Evolutionary conservation across 1,284 basidiomycete species (phyloP).

Genomic region (Malassezia yamatoensis): DNA sequence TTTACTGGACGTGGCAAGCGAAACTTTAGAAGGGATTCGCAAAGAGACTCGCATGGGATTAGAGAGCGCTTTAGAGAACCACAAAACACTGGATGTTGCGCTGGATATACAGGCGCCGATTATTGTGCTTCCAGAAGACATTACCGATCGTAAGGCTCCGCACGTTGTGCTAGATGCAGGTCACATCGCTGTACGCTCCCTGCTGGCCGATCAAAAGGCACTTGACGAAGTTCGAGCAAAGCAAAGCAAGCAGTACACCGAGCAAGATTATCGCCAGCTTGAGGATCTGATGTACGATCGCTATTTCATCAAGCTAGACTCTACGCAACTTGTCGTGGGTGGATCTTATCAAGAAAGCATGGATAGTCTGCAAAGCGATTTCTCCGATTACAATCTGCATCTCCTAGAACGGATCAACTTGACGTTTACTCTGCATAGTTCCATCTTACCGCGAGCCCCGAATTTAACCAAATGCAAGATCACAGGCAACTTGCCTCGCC

Average conservation of each 20-base stretch:
- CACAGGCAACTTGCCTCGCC: conserved; percentile 73
- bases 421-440: conserved; percentile 80
- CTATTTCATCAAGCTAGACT: conserved; percentile 70
- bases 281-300: conserved; percentile 97
- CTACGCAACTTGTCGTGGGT: conserved; percentile 85
- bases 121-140: conserved; percentile 83
- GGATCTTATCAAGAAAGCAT: conserved; percentile 72
- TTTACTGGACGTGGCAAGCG: conserved; percentile 67
- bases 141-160: conserved; percentile 66
- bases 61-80: conserved; percentile 81
- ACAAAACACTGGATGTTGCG: conserved; percentile 90
- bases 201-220: conserved; percentile 73
- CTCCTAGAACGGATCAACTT: conserved; percentile 83
- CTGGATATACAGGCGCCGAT: conserved; percentile 95
- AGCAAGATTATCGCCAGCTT: conserved; percentile 76
- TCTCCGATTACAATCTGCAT: conserved; percentile 55
- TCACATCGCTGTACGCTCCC: conserved; percentile 84
- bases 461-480: conserved; percentile 85
- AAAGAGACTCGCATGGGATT: conserved; percentile 91
- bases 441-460: conserved; percentile 76
- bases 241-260: conserved; percentile 72
- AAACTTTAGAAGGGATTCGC: conserved; percentile 85
- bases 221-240: conserved; percentile 74
- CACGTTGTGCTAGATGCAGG: conserved; percentile 92
- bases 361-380: conserved; percentile 55